These are phyloP conservation scores for Panaeolus cyanescens DNA, from an alignment of 768 basidiomycete genomes.

Conservation along the genomic window DNA sequence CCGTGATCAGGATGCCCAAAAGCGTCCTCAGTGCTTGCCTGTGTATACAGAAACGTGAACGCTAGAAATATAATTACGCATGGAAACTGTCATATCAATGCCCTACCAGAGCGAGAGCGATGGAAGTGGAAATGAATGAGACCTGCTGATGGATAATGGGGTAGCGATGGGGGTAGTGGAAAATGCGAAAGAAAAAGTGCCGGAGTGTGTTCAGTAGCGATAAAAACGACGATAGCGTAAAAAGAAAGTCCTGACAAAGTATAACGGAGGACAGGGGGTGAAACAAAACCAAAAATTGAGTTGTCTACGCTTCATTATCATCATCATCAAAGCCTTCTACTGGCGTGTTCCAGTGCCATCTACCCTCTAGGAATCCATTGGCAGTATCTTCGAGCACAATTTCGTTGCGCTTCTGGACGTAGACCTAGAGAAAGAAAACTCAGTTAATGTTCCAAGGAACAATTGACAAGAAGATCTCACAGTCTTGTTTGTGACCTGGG, in stretches of 20 bases:
- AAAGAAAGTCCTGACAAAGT: not conserved
- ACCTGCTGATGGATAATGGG: not conserved
- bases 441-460: not conserved
- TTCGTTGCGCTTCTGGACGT: conserved; percentile 96
- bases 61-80: not conserved
- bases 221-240: not conserved
- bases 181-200: not conserved
- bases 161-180: not conserved
- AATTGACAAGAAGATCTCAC: conserved; percentile 40
- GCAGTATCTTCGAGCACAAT: conserved; percentile 96
- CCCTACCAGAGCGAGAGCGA: not conserved
- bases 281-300: not conserved
- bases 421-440: conserved; percentile 49
- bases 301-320: conserved; percentile 22
- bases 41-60: not conserved
- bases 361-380: conserved; percentile 80
- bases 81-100: not conserved
- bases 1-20: no score
- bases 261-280: not conserved
- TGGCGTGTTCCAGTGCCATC: conserved; percentile 79
- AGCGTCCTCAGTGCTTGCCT: no score
- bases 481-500: conserved; percentile 96
- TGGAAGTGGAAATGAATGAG: not conserved
- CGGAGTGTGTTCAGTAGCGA: not conserved
- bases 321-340: conserved; percentile 73